Conservation (phyloP, 2,329 filamentous ascomycete genomes). For the Aspergillus pseudoterreus region DNA sequence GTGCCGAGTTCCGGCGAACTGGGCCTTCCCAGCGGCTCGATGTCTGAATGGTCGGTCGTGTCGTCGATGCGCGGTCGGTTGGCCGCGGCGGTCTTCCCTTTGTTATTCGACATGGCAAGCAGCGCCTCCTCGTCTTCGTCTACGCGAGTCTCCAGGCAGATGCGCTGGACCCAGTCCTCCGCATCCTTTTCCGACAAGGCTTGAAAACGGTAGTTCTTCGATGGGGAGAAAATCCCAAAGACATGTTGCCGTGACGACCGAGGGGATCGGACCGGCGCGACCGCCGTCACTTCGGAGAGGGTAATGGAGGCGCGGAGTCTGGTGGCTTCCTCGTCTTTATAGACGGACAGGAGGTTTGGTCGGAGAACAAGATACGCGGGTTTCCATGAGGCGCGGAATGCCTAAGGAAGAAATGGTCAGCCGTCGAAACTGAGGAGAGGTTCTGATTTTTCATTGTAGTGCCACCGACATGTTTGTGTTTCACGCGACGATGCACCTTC, state of each 20-base stretch:
- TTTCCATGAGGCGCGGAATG: constrained; percentile 74
- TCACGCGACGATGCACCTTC: constrained; percentile 79
- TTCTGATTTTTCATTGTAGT: not conserved
- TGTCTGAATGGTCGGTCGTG: constrained; percentile 42
- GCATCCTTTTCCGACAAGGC: constrained; percentile 70
- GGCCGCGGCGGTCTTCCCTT: constrained; percentile 15
- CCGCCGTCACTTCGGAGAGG: constrained; percentile 85
- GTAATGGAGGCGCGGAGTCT: constrained; percentile 85
- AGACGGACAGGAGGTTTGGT: constrained; percentile 84
- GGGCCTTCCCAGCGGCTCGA: constrained; percentile 29
- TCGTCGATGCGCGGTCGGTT: constrained; percentile 33
- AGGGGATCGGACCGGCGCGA: constrained; percentile 81
- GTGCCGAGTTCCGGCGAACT: constrained; percentile 34
- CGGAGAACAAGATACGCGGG: constrained; percentile 82
- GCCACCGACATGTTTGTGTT: constrained; percentile 77
- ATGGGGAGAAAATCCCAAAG: constrained; percentile 88
- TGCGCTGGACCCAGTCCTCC: constrained; percentile 79
- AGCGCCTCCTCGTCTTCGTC: constrained; percentile 87
- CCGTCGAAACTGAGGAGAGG: constrained; percentile 8
- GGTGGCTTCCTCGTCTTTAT: constrained; percentile 86
- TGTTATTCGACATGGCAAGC: constrained; percentile 42
- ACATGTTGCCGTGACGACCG: constrained; percentile 83
- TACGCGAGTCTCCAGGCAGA: constrained; percentile 74
- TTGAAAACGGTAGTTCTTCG: constrained; percentile 88
- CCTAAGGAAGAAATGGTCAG: constrained; percentile 19